Evolutionary conservation across 306 rosid species (phyloP), one percentile per base, ranked within the genome.

Genomic region (Astragalus glycyphyllos): DNA sequence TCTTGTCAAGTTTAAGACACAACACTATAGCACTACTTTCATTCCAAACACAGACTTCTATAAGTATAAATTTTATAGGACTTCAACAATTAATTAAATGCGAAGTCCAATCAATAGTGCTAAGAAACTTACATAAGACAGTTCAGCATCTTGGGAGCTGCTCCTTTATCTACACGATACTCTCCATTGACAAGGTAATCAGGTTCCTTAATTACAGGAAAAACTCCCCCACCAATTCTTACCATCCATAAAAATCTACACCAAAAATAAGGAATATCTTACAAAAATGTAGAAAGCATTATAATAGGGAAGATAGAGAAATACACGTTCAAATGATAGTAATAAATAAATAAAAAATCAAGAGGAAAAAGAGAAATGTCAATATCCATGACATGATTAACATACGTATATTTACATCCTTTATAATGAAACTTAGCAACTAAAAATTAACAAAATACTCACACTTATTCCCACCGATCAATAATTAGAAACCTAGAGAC

Each of bases 81-180:
- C 34, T 23, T 56, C 31, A 17, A 72, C 48, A 26, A 65, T 51
- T 44, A 56, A 44, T 49, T 10, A 71, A 57, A 71, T 71, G 57
- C 29, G 56, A 77, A 56, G 57, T 44, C 49, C 38, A 34, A 34
- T 35, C 31, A 57, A 71, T n/a, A 54, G 69, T 6, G 10, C 51
- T 11, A 46, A 40, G 71, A 49, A 76, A 86, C 96, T 95, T 89
- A 95, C 97, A 95, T 95, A 46, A 95, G 96, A 86, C 99, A 95
- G 80, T 95, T 95, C 92, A 95, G 71, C 99, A 95, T 91, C 90
- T 95, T 95, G 17, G 99, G 97, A 65, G 99, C 90, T 69, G 97
- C 99, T 40, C 99, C 99, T 82, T 88, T 95, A 91, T 95, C 99
- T 17, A 95, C 97, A 61, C 99, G 96, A 80, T 91, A 95, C 73